These are phyloP conservation scores for Lyophyllum atratum DNA, from an alignment of 768 basidiomycete species.

Conservation along the genomic window DNA sequence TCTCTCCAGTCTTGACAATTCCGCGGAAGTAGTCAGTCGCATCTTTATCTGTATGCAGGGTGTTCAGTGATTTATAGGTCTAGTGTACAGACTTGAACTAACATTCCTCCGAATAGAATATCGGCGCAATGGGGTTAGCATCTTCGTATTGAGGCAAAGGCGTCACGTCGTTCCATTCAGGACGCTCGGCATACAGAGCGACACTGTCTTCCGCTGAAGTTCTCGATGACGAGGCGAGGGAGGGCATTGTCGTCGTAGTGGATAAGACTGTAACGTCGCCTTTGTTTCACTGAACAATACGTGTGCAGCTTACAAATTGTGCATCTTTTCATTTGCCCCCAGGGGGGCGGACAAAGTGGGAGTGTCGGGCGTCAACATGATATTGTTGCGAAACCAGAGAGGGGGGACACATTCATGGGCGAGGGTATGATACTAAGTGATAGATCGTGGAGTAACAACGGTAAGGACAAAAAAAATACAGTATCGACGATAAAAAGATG, in stretches of 20 bases:
- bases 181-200: constrained; percentile 57
- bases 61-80: neutral
- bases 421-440: constrained; percentile 4
- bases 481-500: constrained; percentile 13
- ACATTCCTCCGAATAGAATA: constrained; percentile 92
- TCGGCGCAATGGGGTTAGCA: constrained; percentile 80
- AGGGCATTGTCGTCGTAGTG: constrained; percentile 6
- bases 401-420: neutral
- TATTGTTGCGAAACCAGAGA: neutral
- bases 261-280: neutral
- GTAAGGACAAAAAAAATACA: constrained; percentile 17
- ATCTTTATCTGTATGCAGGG: constrained; percentile 69
- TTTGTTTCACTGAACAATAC: neutral
- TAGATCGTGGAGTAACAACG: neutral
- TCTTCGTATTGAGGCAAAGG: constrained; percentile 84
- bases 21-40: constrained; percentile 93
- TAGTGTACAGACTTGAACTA: constrained; percentile 30
- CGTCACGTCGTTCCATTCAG: constrained; percentile 79
- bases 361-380: neutral
- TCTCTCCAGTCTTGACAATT: constrained; percentile 75
- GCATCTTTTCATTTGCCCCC: neutral
- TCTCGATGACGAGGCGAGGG: constrained; percentile 7
- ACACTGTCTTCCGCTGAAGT: constrained; percentile 10
- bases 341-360: neutral
- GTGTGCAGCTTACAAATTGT: neutral